A percentile compares a stretch with the other conserved stretches of the same genome.
These are phyloP conservation scores for Geum urbanum DNA, from an alignment of 306 rosid species.

Conservation along the genomic window DNA sequence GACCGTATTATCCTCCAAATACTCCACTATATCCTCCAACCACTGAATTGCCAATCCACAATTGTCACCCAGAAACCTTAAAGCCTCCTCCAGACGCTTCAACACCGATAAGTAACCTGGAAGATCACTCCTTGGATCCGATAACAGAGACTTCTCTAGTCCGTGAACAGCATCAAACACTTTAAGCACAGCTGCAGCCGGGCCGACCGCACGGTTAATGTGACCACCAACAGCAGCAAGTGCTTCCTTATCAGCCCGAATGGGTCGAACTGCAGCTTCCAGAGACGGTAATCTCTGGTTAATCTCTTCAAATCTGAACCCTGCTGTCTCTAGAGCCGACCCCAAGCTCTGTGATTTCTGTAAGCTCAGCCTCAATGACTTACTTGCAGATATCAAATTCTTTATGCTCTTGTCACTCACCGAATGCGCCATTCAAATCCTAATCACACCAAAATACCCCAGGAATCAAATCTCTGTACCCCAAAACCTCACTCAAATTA, in stretches of 20 bases:
- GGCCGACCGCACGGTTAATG: conserved; percentile 92
- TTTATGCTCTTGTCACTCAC: conserved; percentile 38
- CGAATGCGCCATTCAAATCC: conserved; percentile 58
- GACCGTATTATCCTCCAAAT: conserved; percentile 73
- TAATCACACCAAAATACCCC: conserved; percentile 20
- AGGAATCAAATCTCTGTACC: conserved; percentile 18
- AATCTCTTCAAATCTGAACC: conserved; percentile 78
- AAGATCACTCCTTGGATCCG: conserved; percentile 77
- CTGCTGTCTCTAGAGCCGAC: conserved; percentile 67
- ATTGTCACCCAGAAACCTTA: conserved; percentile 77
- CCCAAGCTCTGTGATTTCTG: conserved; percentile 75
- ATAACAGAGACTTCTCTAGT: conserved; percentile 78
- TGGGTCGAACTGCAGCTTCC: conserved; percentile 81
- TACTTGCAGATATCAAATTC: conserved; percentile 58
- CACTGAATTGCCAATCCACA: conserved; percentile 93
- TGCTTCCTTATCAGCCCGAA: conserved; percentile 83
- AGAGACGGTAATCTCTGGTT: conserved; percentile 65
- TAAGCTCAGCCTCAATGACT: conserved; percentile 70
- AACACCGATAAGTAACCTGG: conserved; percentile 77
- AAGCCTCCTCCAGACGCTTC: conserved; percentile 94
- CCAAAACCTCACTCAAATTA: conserved; percentile 15
- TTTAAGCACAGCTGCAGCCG: conserved; percentile 95
- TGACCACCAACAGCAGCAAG: conserved; percentile 90
- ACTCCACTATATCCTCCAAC: conserved; percentile 98
- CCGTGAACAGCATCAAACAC: conserved; percentile 98